phyloP scores from a whole-genome alignment of 169 alveolate genomes.

The Babesia bovis region DNA sequence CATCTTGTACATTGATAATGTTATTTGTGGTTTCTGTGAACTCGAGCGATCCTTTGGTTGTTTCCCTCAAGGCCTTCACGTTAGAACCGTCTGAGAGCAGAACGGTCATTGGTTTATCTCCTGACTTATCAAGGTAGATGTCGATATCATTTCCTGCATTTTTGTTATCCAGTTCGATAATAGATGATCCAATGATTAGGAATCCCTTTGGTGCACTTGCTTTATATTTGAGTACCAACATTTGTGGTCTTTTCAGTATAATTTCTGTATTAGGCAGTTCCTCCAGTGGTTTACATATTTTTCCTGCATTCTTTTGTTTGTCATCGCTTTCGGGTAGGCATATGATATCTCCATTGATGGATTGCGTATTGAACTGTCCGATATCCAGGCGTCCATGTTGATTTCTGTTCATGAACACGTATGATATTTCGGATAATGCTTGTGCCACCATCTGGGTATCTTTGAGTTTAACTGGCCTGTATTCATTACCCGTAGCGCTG shows the following conservation, averaged over 20 bases:
- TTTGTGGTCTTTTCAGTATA: background rate
- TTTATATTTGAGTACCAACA: conserved; percentile 20
- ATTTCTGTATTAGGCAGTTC: conserved; percentile 33
- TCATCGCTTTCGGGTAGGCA: background rate
- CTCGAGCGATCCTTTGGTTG: conserved; percentile 9
- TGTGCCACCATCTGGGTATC: background rate
- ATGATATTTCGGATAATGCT: background rate
- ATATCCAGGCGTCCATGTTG: background rate
- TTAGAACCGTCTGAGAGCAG: background rate
- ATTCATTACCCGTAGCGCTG: conserved; percentile 1
- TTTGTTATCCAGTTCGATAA: conserved; percentile 13
- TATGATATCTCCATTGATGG: conserved; percentile 9
- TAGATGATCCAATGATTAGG: conserved; percentile 20
- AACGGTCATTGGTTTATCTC: conserved; percentile 19
- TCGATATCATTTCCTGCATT: conserved; percentile 5
- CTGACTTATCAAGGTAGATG: conserved; percentile 41
- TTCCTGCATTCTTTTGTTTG: background rate
- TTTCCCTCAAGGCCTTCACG: conserved; percentile 29
- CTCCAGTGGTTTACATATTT: conserved; percentile 24
- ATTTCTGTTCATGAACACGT: background rate
- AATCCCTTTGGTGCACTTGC: conserved; percentile 7
- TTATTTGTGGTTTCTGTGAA: conserved; percentile 16
- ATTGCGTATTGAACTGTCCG: background rate
- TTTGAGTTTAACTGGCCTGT: background rate
- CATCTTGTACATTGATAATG: background rate